Percentiles rank a stretch among this genome's conserved stretches.
Conservation (phyloP, 1,139 yeast species). For the Suhomyces bolitotheri region DNA sequence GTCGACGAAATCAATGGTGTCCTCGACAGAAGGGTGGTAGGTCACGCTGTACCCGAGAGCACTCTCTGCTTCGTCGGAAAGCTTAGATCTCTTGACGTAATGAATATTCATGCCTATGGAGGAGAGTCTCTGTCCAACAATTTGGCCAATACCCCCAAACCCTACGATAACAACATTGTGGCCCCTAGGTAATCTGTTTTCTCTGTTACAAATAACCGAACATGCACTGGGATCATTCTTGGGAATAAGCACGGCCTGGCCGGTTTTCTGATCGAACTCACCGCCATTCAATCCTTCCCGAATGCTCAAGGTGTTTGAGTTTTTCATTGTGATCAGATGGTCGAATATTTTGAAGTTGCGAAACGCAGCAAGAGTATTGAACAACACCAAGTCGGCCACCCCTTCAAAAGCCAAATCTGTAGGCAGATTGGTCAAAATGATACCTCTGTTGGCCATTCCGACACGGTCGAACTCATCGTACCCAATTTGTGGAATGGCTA, state of each 20-base stretch:
- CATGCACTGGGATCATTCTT: conserved; percentile 13
- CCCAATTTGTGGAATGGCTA: conserved; percentile 27
- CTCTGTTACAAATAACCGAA: conserved; percentile 15
- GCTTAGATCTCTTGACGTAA: conserved; percentile 23
- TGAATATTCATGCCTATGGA: conserved; percentile 27
- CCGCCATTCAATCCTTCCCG: conserved; percentile 19
- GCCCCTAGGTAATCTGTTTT: conserved; percentile 21
- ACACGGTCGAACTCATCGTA: conserved; percentile 21
- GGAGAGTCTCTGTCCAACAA: conserved; percentile 23
- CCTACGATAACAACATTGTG: conserved; percentile 28
- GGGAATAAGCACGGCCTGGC: conserved; percentile 8
- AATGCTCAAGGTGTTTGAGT: conserved; percentile 13
- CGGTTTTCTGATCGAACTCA: conserved; percentile 16
- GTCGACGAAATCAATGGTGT: conserved; percentile 45
- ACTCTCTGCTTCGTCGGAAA: conserved; percentile 15
- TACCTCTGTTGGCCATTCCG: conserved; percentile 21
- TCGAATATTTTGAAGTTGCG: conserved; percentile 22
- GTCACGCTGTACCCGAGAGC: conserved; percentile 19
- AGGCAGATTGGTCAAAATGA: conserved; percentile 24
- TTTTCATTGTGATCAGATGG: conserved; percentile 11
- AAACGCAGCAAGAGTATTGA: conserved; percentile 24
- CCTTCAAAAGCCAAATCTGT: conserved; percentile 25
- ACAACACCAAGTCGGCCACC: conserved; percentile 28
- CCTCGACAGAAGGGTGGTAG: conserved; percentile 20
- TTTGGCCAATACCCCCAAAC: conserved; percentile 27